Evolutionary conservation across 768 basidiomycete species (phyloP), one percentile per base, ranked within the genome.

Genomic region (Mrakia hoshinonis): DNA sequence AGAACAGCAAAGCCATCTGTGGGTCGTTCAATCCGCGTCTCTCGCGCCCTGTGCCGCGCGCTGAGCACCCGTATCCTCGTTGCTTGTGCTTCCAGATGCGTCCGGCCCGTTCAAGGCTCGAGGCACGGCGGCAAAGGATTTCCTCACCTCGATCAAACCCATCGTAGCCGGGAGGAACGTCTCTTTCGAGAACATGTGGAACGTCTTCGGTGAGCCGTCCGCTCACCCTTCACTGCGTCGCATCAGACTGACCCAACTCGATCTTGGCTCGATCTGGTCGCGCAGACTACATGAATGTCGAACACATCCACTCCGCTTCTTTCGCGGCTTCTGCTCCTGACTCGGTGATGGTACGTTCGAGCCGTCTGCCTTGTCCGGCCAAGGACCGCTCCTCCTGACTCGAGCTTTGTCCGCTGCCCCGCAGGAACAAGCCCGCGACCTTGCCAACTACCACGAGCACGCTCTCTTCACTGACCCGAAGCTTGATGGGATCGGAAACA

Each of bases 381-480:
- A 54, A 86, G 80, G 86, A 87, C 75, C 86, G 92, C 51, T 88
- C 89, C n/a, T 88, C 51, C 4, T 65, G 15, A 15, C 36, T 51
- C 2, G 29, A 46, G 18, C 10, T 38, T 55, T 24, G 4, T 22
- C 31, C 39, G 3, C 43, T 29, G 10, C 7, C 4, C 24, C 18
- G 15, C 46, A 89, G 73, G 86, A 89, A 74, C 89, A 89, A 78
- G 87, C 89, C 47, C 88, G 85, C 64, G 83, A 82, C 73, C 84
- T 87, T 73, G 91, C 90, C 22, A 82, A 93, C 82, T 89, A 83
- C 83, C 90, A 92, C 79, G 90, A 92, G 79, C 81, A 85, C 73
- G 86, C 85, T 22, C 78, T 92, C 75, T 93, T 92, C 82, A 86
- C 78, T 31, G 76, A 74, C 49, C n/a, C 86, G 3, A 85, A 85